phyloP scores from a whole-genome alignment of 495 filamentous ascomycete genomes.

The Tetracladium setigerum region DNA sequence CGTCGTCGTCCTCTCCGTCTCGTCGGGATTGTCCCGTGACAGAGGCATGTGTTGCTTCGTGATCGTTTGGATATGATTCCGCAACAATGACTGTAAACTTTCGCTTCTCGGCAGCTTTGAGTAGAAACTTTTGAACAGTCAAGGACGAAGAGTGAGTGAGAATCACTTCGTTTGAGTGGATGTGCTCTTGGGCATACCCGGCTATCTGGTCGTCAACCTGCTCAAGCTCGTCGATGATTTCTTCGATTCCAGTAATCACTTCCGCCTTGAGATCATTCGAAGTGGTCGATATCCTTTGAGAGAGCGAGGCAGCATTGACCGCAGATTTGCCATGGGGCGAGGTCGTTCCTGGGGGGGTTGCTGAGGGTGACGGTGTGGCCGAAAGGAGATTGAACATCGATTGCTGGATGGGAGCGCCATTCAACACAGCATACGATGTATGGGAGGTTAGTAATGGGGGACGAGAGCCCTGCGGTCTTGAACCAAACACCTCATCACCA shows the following conservation, averaged over 20 bases:
- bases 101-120: slow-evolving; percentile 74
- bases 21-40: slow-evolving; percentile 40
- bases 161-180: slow-evolving; percentile 83
- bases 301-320: slow-evolving; percentile 13
- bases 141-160: slow-evolving; percentile 73
- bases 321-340: slow-evolving; percentile 16
- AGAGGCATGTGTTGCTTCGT: slow-evolving; percentile 50
- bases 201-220: slow-evolving; percentile 88
- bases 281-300: slow-evolving; percentile 13
- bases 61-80: slow-evolving; percentile 62
- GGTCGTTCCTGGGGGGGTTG: slow-evolving; percentile 21
- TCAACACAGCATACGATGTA: slow-evolving; percentile 45
- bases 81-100: slow-evolving; percentile 83
- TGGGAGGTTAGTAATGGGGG: slow-evolving; percentile 46
- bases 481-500: slow-evolving; percentile 17
- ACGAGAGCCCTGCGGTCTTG: slow-evolving; percentile 24
- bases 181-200: slow-evolving; percentile 75
- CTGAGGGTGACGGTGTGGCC: slow-evolving; percentile 27
- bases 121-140: slow-evolving; percentile 78
- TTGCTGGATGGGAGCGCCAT: slow-evolving; percentile 33
- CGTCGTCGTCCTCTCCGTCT: slow-evolving; percentile 32
- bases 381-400: slow-evolving; percentile 86
- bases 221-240: slow-evolving; percentile 85
- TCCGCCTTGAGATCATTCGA: slow-evolving; percentile 70
- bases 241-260: slow-evolving; percentile 78